These are phyloP conservation scores for Aquilaria yunnanensis DNA, from an alignment of 345 rosid species.

Conservation along the genomic window DNA sequence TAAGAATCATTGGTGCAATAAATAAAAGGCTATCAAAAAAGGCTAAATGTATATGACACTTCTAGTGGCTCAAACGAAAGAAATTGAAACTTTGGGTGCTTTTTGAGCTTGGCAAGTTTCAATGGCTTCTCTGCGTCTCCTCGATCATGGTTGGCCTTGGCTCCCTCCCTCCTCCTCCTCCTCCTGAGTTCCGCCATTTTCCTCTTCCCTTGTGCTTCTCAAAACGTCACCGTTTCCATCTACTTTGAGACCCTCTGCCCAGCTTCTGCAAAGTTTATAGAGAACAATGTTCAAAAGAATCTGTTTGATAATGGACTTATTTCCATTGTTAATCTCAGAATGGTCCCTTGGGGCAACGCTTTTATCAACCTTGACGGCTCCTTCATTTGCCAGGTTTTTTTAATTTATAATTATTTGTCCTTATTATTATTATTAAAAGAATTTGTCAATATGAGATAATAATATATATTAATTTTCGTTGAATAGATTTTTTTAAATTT, in stretches of 20 bases:
- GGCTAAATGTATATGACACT: too few species aligned
- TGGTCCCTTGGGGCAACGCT: conserved; percentile 87
- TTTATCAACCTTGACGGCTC: conserved; percentile 28
- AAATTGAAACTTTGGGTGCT: not conserved
- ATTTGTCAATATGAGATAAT: not conserved
- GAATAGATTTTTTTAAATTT: not conserved
- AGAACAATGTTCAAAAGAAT: conserved; percentile 45
- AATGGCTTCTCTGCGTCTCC: not conserved
- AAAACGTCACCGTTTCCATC: conserved; percentile 50
- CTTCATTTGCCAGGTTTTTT: conserved; percentile 67
- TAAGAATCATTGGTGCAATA: too few species aligned
- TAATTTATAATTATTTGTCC: not conserved
- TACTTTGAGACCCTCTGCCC: conserved; percentile 84
- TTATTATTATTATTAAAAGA: not conserved
- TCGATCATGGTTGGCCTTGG: not conserved
- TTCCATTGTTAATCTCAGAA: conserved; percentile 58
- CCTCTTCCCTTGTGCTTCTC: conserved; percentile 10
- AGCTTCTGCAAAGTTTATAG: conserved; percentile 65
- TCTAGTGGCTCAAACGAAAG: too few species aligned
- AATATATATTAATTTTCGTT: not conserved
- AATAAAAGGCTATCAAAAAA: not conserved
- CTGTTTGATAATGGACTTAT: conserved; percentile 47
- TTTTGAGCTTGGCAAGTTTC: conserved; percentile 4
- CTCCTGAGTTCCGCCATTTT: conserved; percentile 3
- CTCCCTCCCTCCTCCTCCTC: conserved; percentile 6